phyloP scores from a whole-genome alignment of 2,329 filamentous ascomycete genomes.

The Fusarium sp. region DNA sequence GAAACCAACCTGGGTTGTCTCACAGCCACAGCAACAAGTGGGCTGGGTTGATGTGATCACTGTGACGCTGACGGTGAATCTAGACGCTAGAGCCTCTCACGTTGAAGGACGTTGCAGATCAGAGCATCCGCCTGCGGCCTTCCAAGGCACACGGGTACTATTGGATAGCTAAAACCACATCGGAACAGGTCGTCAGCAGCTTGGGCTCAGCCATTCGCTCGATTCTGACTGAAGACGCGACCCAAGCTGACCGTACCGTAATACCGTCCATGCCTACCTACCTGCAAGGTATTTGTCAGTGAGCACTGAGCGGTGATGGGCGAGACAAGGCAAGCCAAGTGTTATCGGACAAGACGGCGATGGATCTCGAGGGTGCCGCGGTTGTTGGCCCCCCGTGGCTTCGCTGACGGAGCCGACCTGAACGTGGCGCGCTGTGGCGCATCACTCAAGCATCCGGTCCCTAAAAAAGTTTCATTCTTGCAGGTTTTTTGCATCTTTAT shows the following conservation, averaged over 20 bases:
- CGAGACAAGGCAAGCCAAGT: slow-evolving; percentile 3
- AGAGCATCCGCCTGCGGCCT: slow-evolving; percentile 22
- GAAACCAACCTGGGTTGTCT: slow-evolving; percentile 37
- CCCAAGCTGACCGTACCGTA: background rate
- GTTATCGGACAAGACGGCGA: slow-evolving; percentile 8
- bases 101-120: slow-evolving; percentile 25
- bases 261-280: background rate
- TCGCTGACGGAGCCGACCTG: slow-evolving; percentile 30
- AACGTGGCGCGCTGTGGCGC: slow-evolving; percentile 41
- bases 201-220: background rate
- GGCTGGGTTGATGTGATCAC: slow-evolving; percentile 34
- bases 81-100: slow-evolving; percentile 33
- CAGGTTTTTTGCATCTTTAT: slow-evolving; percentile 25
- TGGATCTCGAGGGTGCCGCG: slow-evolving; percentile 8
- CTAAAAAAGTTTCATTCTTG: slow-evolving; percentile 14
- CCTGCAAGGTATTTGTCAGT: slow-evolving; percentile 14
- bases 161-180: slow-evolving; percentile 23
- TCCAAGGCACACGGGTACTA: slow-evolving; percentile 13
- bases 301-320: slow-evolving; percentile 1
- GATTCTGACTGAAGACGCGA: slow-evolving; percentile 8
- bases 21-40: slow-evolving; percentile 40
- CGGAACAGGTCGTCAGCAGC: slow-evolving; percentile 8
- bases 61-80: slow-evolving; percentile 42
- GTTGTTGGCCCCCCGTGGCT: slow-evolving; percentile 26
- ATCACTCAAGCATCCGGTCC: slow-evolving; percentile 20